Percentiles rank a stretch among this genome's conserved stretches.
Conservation (phyloP, 1,284 basidiomycete genomes). For the Apiotrichum porosum region DNA sequence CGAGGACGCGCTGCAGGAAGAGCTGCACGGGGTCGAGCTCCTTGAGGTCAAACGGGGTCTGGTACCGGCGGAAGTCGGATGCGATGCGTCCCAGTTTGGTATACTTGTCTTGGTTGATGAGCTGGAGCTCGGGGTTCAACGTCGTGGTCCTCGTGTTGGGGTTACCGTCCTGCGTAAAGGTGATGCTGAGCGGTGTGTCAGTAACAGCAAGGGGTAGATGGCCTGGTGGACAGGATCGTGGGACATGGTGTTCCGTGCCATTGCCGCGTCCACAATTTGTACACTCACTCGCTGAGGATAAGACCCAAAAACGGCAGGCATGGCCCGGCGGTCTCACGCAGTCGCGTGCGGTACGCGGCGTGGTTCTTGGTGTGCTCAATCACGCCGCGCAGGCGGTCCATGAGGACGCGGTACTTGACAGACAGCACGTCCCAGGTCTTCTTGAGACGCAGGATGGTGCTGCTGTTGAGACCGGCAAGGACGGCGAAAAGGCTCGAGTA, state of each 20-base stretch:
- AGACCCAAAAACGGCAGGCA: constrained; percentile 86
- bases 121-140: constrained; percentile 65
- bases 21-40: constrained; percentile 44
- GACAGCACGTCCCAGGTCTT: constrained; percentile 88
- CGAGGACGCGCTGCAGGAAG: constrained; percentile 39
- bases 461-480: constrained; percentile 88
- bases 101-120: constrained; percentile 95
- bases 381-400: constrained; percentile 75
- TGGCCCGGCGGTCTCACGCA: constrained; percentile 70
- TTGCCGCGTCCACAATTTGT: too few species aligned
- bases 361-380: constrained; percentile 72
- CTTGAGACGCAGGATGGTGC: constrained; percentile 85
- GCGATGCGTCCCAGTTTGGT: constrained; percentile 84
- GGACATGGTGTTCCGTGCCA: too few species aligned
- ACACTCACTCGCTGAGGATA: constrained; percentile 52
- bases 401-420: constrained; percentile 72
- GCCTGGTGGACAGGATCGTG: too few species aligned
- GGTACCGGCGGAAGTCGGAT: constrained; percentile 90
- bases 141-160: constrained; percentile 78
- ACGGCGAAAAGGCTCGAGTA: constrained; percentile 96
- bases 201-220: constrained; percentile 3
- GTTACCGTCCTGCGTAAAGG: constrained; percentile 94
- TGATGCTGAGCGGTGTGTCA: constrained; percentile 53
- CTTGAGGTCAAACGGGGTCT: constrained; percentile 52
- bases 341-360: constrained; percentile 70